Conservation (phyloP, 106 monocot species). For the Allium fistulosum region DNA sequence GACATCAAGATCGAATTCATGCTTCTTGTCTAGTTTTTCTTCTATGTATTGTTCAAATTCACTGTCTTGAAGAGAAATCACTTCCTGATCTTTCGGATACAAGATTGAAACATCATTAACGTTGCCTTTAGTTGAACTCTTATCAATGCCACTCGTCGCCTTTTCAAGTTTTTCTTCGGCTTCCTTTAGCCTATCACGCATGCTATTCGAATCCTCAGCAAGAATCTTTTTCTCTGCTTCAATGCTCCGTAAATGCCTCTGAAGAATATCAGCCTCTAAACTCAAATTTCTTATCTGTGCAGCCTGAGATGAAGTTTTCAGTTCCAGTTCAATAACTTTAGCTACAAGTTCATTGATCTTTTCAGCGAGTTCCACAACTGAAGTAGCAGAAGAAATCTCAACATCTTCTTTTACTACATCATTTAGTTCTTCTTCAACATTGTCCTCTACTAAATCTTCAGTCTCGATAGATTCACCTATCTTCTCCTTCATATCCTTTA, state of each 20-base stretch:
- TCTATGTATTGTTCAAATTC: not conserved
- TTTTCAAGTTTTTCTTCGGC: conserved; percentile 16
- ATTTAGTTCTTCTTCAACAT: conserved; percentile 11
- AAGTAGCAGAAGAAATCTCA: conserved; percentile 11
- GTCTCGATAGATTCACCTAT: conserved; percentile 6
- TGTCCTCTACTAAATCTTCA: conserved; percentile 1
- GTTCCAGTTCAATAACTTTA: conserved; percentile 23
- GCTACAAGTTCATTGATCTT: conserved; percentile 26
- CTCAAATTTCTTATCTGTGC: conserved; percentile 17
- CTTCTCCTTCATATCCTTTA: conserved; percentile 25
- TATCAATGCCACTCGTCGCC: not conserved
- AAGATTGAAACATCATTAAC: conserved; percentile 6
- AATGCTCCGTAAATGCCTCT: conserved; percentile 11
- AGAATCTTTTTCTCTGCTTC: conserved; percentile 21
- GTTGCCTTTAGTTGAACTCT: not conserved
- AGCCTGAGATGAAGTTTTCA: conserved; percentile 15
- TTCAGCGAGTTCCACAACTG: conserved; percentile 25
- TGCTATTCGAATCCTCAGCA: conserved; percentile 9
- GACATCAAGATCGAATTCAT: no score
- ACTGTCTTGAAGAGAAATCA: not conserved
- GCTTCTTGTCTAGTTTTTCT: no score
- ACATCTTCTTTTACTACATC: conserved; percentile 10
- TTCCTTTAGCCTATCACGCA: conserved; percentile 11
- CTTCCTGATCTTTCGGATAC: not conserved
- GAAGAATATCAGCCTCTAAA: conserved; percentile 19